These are phyloP conservation scores for Protomyces arabidopsidicola DNA, from an alignment of 1,139 yeast species.

Conservation along the genomic window DNA sequence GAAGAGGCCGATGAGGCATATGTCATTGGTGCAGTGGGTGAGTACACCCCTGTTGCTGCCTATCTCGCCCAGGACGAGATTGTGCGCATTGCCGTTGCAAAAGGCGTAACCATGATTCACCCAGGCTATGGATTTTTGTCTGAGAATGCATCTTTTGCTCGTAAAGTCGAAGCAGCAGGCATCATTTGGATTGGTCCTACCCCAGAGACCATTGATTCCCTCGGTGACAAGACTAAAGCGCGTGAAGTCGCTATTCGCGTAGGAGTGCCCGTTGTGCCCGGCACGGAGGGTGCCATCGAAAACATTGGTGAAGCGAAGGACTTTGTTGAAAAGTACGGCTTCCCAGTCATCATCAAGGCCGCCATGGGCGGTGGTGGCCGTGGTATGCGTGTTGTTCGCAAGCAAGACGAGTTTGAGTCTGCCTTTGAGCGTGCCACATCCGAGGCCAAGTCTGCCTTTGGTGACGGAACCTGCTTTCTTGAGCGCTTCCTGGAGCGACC, in stretches of 20 bases:
- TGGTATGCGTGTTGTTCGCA: constrained; percentile 98
- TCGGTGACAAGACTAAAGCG: constrained; percentile 96
- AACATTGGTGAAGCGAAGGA: constrained; percentile 67
- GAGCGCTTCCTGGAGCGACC: constrained; percentile 94
- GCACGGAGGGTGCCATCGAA: constrained; percentile 96
- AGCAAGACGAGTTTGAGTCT: constrained; percentile 87
- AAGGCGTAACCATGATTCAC: constrained; percentile 90
- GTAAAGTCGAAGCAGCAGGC: constrained; percentile 84
- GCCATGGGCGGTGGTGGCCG: constrained; percentile 99
- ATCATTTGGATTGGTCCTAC: constrained; percentile 97
- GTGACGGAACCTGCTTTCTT: constrained; percentile 96
- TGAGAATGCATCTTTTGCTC: constrained; percentile 91
- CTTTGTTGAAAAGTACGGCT: constrained; percentile 80
- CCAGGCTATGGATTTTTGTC: constrained; percentile 98
- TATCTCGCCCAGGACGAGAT: constrained; percentile 94
- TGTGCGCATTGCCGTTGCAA: constrained; percentile 79
- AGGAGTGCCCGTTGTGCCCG: constrained; percentile 92
- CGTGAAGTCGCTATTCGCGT: constrained; percentile 77
- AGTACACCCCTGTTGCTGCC: constrained; percentile 92
- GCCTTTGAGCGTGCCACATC: constrained; percentile 92
- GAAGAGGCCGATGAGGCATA: constrained; percentile 49
- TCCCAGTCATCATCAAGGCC: constrained; percentile 95
- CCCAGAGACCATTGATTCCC: constrained; percentile 82
- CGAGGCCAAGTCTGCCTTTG: constrained; percentile 91
- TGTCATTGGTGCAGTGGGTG: constrained; percentile 83